Conservation (phyloP, 805 yeast genomes). For the Millerozyma acaciae region DNA sequence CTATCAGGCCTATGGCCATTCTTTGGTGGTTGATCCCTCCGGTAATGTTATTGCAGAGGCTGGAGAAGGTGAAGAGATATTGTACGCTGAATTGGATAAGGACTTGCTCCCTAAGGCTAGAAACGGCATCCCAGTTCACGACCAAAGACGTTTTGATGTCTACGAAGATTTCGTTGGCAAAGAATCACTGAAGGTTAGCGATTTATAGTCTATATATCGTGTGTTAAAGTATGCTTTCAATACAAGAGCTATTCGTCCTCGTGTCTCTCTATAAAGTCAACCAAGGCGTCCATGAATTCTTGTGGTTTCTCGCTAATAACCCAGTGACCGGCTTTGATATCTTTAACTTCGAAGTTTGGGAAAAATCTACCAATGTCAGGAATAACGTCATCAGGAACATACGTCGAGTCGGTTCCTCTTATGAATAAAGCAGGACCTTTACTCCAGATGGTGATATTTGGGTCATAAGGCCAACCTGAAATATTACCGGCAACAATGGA, state of each 20-base stretch:
- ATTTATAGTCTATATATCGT: slow-evolving; percentile 10
- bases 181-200: slow-evolving; percentile 27
- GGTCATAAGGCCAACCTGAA: slow-evolving; percentile 73
- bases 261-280: slow-evolving; percentile 55
- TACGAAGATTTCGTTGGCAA: slow-evolving; percentile 35
- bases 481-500: slow-evolving; percentile 62
- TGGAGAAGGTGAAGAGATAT: slow-evolving; percentile 42
- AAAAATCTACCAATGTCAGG: slow-evolving; percentile 71
- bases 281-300: slow-evolving; percentile 62
- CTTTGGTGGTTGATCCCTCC: slow-evolving; percentile 40
- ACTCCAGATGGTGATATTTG: slow-evolving; percentile 49
- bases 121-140: slow-evolving; percentile 39
- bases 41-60: slow-evolving; percentile 44
- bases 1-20: slow-evolving; percentile 45
- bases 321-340: slow-evolving; percentile 90
- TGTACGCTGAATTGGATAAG: slow-evolving; percentile 39
- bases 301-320: slow-evolving; percentile 80
- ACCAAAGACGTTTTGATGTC: slow-evolving; percentile 40
- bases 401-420: slow-evolving; percentile 71
- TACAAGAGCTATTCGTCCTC: slow-evolving; percentile 25
- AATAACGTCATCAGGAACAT: slow-evolving; percentile 78
- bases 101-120: slow-evolving; percentile 39
- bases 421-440: slow-evolving; percentile 71
- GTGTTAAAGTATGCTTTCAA: not conserved
- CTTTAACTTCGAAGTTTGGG: slow-evolving; percentile 71